Base-by-base conservation (phyloP, 257 asterid species). In the Linaria vulgaris region DNA sequence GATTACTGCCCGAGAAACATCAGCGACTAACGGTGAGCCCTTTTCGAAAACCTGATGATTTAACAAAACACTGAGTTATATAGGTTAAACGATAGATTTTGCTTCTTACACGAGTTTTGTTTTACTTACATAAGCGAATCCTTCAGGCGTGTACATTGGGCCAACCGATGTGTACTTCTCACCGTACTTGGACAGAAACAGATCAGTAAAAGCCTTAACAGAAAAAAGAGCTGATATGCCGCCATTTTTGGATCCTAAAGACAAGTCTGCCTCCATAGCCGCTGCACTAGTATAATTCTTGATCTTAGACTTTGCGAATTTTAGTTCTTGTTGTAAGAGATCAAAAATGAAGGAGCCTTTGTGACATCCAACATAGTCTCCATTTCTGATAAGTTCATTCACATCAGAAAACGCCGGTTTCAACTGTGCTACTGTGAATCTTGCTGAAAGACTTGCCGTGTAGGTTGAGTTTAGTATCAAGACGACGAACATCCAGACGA, bases 401-500 rank as follows among this genome's bases (percentile, higher is more conserved):
- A n/a, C n/a, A n/a, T n/a, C n/a, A n/a, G n/a, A n/a, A n/a, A n/a
- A n/a, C n/a, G n/a, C n/a, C n/a, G n/a, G n/a, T n/a, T n/a, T n/a
- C n/a, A n/a, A n/a, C n/a, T n/a, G n/a, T n/a, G n/a, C n/a, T n/a
- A n/a, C n/a, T n/a, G n/a, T n/a, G n/a, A n/a, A n/a, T n/a, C n/a
- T n/a, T n/a, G n/a, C n/a, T n/a, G n/a, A n/a, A n/a, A n/a, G n/a
- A n/a, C n/a, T n/a, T n/a, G n/a, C n/a, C n/a, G n/a, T n/a, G n/a
- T n/a, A n/a, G n/a, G n/a, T n/a, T 50, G 77, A 74, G 59, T 24
- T 78, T 64, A 78, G 43, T 31, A 74, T 69, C 2, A 78, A 73
- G 41, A 78, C 83, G 15, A 78, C 80, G 21, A 74, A 74, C 64
- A 78, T 47, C 80, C 83, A 74, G 12, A 78, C 78, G 5, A 71